phyloP scores from a whole-genome alignment of 331 rosid genomes.

The Malus hybrid region DNA sequence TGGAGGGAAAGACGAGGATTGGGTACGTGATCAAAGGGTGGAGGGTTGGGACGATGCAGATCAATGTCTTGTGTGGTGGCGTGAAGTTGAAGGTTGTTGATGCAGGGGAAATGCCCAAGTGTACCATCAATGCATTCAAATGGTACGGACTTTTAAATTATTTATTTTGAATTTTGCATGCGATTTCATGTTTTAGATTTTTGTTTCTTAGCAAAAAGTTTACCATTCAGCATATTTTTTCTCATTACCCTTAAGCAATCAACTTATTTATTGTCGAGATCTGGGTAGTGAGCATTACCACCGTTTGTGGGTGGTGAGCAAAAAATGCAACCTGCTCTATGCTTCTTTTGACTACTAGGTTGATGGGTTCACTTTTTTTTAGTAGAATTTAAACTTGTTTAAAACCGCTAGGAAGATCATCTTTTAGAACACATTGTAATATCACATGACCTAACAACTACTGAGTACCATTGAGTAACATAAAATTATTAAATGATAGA shows the following conservation, averaged over 20 bases:
- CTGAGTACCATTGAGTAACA: no score
- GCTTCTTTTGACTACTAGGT: background rate
- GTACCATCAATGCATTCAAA: conserved; percentile 40
- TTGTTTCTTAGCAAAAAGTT: background rate
- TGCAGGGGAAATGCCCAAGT: conserved; percentile 43
- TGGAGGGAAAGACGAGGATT: conserved; percentile 30
- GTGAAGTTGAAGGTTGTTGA: conserved; percentile 40
- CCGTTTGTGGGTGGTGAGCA: no score
- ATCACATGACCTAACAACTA: no score
- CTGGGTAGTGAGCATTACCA: no score
- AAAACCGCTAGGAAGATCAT: no score
- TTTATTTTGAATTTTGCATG: background rate
- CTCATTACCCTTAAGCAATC: no score
- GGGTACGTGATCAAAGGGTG: conserved; percentile 28
- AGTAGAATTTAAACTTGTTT: background rate
- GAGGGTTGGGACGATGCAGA: conserved; percentile 25
- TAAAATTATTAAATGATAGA: no score
- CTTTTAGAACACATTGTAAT: no score
- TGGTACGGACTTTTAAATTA: conserved; percentile 26
- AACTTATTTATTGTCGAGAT: no score
- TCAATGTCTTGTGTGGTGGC: conserved; percentile 42
- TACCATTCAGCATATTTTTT: no score
- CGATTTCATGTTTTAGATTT: background rate
- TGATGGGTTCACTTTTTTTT: background rate
- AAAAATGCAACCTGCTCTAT: no score